These are phyloP conservation scores for Tolypocladium inflatum DNA, from an alignment of 2,329 filamentous ascomycete genomes.

Conservation along the genomic window DNA sequence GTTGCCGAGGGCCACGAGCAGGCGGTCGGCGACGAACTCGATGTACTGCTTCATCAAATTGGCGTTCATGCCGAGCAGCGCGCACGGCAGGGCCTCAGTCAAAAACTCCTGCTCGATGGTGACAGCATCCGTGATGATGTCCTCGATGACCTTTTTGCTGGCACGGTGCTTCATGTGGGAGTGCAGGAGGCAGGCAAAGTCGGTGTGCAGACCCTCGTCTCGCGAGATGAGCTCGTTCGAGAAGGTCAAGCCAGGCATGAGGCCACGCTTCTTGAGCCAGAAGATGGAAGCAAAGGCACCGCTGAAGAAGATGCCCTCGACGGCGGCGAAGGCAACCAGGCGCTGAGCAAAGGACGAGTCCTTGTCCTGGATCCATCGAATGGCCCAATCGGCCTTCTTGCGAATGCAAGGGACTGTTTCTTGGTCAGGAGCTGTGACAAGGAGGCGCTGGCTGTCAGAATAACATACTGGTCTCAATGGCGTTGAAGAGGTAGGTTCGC, in stretches of 20 bases:
- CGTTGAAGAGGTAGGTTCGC: conserved; percentile 91
- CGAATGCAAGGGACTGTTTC: conserved; percentile 79
- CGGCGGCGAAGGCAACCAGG: conserved; percentile 91
- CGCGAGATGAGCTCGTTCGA: conserved; percentile 99
- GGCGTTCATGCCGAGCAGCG: conserved; percentile 94
- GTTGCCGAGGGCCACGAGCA: conserved; percentile 88
- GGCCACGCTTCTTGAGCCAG: conserved; percentile 99
- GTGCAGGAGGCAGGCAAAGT: conserved; percentile 96
- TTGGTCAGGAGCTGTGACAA: conserved; percentile 8
- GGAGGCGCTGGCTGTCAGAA: background rate
- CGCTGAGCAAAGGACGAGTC: conserved; percentile 92
- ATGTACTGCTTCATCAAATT: conserved; percentile 99
- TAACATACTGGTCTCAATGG: conserved; percentile 85
- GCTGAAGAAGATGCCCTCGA: conserved; percentile 99
- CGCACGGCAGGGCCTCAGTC: conserved; percentile 87
- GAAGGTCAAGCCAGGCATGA: conserved; percentile 98
- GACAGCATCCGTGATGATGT: conserved; percentile 92
- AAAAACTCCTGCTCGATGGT: conserved; percentile 95
- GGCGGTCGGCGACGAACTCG: conserved; percentile 95
- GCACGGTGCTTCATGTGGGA: conserved; percentile 94
- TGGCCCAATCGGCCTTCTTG: conserved; percentile 98
- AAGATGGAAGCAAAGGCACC: conserved; percentile 98
- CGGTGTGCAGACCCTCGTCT: conserved; percentile 98
- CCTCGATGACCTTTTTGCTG: conserved; percentile 66
- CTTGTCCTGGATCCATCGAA: conserved; percentile 89